Evolutionary conservation across 805 yeast species (phyloP).

Genomic region (Jamesozyma rosinii): DNA sequence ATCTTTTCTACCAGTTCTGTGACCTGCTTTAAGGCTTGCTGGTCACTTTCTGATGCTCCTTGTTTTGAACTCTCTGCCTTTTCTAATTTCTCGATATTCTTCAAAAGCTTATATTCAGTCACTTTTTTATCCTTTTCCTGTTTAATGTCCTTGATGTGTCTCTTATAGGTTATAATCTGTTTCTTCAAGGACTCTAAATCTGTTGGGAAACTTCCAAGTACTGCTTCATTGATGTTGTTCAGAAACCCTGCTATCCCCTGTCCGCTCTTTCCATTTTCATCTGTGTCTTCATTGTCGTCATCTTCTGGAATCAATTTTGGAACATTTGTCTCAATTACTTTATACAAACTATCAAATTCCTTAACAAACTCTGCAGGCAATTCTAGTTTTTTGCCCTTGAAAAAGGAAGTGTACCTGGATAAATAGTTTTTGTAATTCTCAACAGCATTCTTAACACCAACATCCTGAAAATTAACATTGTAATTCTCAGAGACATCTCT

Average conservation of each 20-base stretch:
- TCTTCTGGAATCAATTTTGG: slow-evolving; percentile 8
- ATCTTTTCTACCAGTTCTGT: slow-evolving; percentile 10
- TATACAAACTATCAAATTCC: slow-evolving; percentile 10
- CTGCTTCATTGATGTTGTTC: background rate
- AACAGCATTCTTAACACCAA: slow-evolving; percentile 57
- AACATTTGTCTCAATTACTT: slow-evolving; percentile 12
- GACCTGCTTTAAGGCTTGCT: slow-evolving; percentile 1
- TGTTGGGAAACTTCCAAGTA: background rate
- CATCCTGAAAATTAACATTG: slow-evolving; percentile 71
- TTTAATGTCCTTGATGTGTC: slow-evolving; percentile 1
- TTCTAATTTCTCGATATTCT: slow-evolving; percentile 1
- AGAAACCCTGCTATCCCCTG: background rate
- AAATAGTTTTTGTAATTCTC: slow-evolving; percentile 31
- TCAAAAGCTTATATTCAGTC: slow-evolving; percentile 1
- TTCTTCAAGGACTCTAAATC: slow-evolving; percentile 7
- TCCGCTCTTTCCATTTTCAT: background rate
- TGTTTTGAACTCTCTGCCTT: background rate
- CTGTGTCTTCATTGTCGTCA: background rate
- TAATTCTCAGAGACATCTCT: slow-evolving; percentile 42
- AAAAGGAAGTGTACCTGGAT: slow-evolving; percentile 9
- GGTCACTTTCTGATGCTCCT: slow-evolving; percentile 2
- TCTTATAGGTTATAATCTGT: slow-evolving; percentile 9
- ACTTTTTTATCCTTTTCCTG: slow-evolving; percentile 1
- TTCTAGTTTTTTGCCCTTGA: slow-evolving; percentile 1
- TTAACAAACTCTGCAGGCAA: slow-evolving; percentile 10